These are phyloP conservation scores for Dichotomopilus funicola DNA, from an alignment of 2,329 filamentous ascomycete species.

Conservation along the genomic window DNA sequence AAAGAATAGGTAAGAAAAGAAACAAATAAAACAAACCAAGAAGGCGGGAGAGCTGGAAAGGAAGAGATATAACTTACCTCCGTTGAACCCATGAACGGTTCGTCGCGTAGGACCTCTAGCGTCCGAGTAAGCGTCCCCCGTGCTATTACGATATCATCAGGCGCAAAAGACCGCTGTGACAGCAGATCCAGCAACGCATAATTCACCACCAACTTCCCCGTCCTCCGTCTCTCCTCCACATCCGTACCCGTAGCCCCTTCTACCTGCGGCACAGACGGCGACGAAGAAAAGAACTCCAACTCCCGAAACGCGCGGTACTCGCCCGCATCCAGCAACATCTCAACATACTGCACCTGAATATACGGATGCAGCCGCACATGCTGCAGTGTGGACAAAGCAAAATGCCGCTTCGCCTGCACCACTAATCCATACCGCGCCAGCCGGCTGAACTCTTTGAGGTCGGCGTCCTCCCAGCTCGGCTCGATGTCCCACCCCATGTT, in stretches of 20 bases:
- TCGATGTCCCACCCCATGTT: constrained; percentile 10
- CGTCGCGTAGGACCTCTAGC: not conserved
- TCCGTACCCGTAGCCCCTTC: not conserved
- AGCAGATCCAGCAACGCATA: constrained; percentile 11
- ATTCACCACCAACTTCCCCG: constrained; percentile 7
- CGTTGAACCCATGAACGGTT: constrained; percentile 10
- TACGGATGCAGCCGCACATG: constrained; percentile 9
- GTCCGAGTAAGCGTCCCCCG: not conserved
- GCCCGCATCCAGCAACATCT: constrained; percentile 13
- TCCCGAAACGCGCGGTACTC: constrained; percentile 9
- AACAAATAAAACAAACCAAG: not conserved
- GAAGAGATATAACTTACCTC: constrained; percentile 7
- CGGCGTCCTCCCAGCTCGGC: constrained; percentile 8
- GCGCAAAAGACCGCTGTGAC: not conserved
- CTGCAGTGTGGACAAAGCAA: constrained; percentile 3
- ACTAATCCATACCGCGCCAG: constrained; percentile 14
- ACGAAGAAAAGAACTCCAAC: not conserved
- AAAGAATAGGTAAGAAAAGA: not conserved
- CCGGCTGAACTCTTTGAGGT: constrained; percentile 15
- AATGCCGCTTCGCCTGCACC: constrained; percentile 14
- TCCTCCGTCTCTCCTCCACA: not conserved
- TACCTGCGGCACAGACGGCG: not conserved
- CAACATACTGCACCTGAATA: constrained; percentile 15
- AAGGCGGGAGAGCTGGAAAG: too few species aligned
- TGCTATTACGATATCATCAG: not conserved